These are phyloP conservation scores for Phyllosticta citribraziliensis DNA, from an alignment of 2,329 filamentous ascomycete species.

Conservation along the genomic window DNA sequence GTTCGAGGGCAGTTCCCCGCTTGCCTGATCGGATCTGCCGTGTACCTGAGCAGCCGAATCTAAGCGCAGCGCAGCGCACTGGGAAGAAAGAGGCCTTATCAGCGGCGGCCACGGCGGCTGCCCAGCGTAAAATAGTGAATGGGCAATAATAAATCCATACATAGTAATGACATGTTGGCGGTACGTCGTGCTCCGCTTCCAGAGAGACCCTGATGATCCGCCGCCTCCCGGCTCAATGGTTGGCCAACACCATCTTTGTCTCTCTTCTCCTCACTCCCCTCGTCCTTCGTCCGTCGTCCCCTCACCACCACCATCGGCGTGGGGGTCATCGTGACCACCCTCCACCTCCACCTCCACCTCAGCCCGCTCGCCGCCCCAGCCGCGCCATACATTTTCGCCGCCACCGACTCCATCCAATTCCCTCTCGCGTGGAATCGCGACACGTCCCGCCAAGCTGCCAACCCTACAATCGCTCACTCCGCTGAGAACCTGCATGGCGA, in stretches of 20 bases:
- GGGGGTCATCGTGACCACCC: neutral
- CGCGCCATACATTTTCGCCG: neutral
- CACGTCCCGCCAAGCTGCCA: neutral
- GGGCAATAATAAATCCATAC: neutral
- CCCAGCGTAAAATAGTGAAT: neutral
- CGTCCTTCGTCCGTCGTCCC: neutral
- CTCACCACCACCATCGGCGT: neutral
- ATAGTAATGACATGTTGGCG: neutral
- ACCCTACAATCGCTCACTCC: neutral
- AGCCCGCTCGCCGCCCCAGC: neutral
- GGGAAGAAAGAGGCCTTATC: too few species aligned
- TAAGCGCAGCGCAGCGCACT: too few species aligned
- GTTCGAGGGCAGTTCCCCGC: neutral
- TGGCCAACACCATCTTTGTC: neutral
- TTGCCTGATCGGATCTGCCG: neutral
- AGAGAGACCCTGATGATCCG: neutral
- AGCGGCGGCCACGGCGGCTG: neutral
- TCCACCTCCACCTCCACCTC: too few species aligned
- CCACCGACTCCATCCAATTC: neutral
- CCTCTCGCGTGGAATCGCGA: neutral
- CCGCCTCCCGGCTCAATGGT: neutral
- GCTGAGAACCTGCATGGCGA: neutral
- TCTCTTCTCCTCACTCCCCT: neutral
- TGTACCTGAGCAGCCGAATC: neutral
- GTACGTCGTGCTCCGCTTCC: too few species aligned